Base-by-base conservation (phyloP, 2,329 filamentous ascomycete genomes). In the Microcyclosporella mali region DNA sequence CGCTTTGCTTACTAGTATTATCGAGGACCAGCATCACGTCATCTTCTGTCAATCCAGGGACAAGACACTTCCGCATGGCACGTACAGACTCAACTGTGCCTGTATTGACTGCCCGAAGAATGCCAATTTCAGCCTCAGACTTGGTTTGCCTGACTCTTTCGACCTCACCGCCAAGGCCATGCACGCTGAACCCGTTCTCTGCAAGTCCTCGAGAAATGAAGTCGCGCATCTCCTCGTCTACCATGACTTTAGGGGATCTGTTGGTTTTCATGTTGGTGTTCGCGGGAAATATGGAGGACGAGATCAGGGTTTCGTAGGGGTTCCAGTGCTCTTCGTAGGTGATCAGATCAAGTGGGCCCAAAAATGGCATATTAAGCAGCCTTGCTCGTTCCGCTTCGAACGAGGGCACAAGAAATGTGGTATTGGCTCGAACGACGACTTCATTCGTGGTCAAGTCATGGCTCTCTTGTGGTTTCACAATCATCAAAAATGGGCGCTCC, bases 251-350 rank as follows among this genome's bases (percentile, higher is more conserved):
- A 3, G 52, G 56, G 70, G 4, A 63, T 56, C 1, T 62, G 61
- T 2, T 44, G 21, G 4, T 6, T 9, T 25, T 9, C 4, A 6
- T 9, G 28, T 8, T 49, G 11, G 17, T 33, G 12, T 16, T 16
- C 8, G 27, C 34, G 14, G 19, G 9, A 16, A 53, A 53, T 3
- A 46, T 35, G 14, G 33, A 21, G 2, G 54, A 56, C 2, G 39
- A 28, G 10, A 69, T 61, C 14, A 82, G 64, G 0, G 75, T 81
- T 0, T 60, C 59, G 57, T 81, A 83, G 1, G 78, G 78, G 56
- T 81, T 70, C 78, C 77, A 81, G 50, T 81, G 77, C 52, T 82
- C 79, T 59, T 82, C 77, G 70, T 79, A 82, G 0, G 70, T 66
- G 11, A 82, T 67, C 30, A 80, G 74, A 9, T 74, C 67, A 4